Evolutionary conservation across 2,329 filamentous ascomycete genomes (phyloP).

Genomic region (Penicillium sp.): DNA sequence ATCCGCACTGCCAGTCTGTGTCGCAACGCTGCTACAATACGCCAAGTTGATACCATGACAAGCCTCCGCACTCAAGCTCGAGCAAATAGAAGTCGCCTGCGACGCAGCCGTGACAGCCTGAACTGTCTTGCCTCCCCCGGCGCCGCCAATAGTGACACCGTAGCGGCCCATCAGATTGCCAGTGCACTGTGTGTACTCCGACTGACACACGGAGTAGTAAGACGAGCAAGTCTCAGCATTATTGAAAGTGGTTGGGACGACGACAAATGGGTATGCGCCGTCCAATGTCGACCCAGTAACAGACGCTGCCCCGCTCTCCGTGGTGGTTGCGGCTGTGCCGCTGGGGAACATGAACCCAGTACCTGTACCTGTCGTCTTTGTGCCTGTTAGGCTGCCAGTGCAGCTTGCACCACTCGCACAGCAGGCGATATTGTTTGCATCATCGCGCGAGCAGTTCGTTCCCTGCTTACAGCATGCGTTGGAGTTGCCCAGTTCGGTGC

Average conservation of each 20-base stretch:
- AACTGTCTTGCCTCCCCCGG: conserved; percentile 53
- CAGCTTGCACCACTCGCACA: conserved; percentile 59
- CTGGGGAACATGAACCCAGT: conserved; percentile 40
- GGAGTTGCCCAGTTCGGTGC: conserved; percentile 53
- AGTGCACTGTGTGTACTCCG: conserved; percentile 47
- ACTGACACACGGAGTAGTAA: conserved; percentile 55
- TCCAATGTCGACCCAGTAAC: conserved; percentile 45
- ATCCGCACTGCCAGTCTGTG: conserved; percentile 31
- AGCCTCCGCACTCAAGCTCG: conserved; percentile 47
- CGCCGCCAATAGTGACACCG: conserved; percentile 53
- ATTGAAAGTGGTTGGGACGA: conserved; percentile 55
- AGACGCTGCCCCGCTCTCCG: conserved; percentile 2
- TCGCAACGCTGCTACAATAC: conserved; percentile 42
- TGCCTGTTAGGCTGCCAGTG: conserved; percentile 53
- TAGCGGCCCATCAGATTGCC: conserved; percentile 50
- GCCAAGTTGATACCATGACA: conserved; percentile 51
- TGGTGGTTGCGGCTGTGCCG: conserved; percentile 34
- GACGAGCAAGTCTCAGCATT: conserved; percentile 54
- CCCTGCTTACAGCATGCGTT: conserved; percentile 57
- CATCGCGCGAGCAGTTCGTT: conserved; percentile 57
- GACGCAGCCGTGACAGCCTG: conserved; percentile 44
- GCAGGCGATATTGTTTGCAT: conserved; percentile 60
- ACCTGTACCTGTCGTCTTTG: conserved; percentile 22
- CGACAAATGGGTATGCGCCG: conserved; percentile 54
- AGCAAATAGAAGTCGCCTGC: conserved; percentile 46